A percentile compares a stretch with the other conserved stretches of the same genome.
These are phyloP conservation scores for Citrus medica DNA, from an alignment of 345 rosid species.

Conservation along the genomic window DNA sequence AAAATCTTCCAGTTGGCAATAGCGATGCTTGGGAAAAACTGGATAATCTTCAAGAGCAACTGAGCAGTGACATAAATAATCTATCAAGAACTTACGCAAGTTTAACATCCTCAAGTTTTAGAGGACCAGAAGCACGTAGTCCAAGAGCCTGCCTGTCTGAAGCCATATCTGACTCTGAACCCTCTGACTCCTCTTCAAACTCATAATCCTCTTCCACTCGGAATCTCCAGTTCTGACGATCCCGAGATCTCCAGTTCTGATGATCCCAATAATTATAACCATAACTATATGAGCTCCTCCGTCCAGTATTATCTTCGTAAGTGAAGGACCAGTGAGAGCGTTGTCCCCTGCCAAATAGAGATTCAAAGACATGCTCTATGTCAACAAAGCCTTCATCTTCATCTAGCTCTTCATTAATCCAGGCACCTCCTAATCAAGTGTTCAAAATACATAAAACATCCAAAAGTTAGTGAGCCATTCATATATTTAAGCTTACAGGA, in stretches of 20 bases:
- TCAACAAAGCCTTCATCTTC: conserved; percentile 49
- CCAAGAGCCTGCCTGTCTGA: conserved; percentile 84
- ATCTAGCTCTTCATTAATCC: conserved; percentile 59
- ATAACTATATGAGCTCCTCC: conserved; percentile 38
- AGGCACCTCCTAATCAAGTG: conserved; percentile 47
- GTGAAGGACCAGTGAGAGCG: conserved; percentile 63
- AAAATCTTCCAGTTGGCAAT: not conserved
- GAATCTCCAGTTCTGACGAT: conserved; percentile 38
- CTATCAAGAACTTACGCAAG: conserved; percentile 53
- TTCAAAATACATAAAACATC: conserved; percentile 4
- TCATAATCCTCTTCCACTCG: conserved; percentile 53
- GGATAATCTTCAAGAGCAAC: not conserved
- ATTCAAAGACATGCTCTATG: conserved; percentile 50
- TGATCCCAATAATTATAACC: conserved; percentile 36
- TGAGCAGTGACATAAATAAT: not conserved
- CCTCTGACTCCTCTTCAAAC: conserved; percentile 49
- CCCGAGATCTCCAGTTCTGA: conserved; percentile 37
- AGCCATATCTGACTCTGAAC: conserved; percentile 38
- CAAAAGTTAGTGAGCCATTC: not conserved
- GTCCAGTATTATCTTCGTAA: conserved; percentile 43
- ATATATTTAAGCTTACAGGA: not conserved
- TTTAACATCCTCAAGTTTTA: conserved; percentile 76
- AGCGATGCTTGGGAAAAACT: not conserved
- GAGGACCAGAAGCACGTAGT: conserved; percentile 65
- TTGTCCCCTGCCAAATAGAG: conserved; percentile 60